A percentile compares a stretch with the other conserved stretches of the same genome.
Conservation (phyloP, 805 yeast genomes). For the Pichia paraexigua region DNA sequence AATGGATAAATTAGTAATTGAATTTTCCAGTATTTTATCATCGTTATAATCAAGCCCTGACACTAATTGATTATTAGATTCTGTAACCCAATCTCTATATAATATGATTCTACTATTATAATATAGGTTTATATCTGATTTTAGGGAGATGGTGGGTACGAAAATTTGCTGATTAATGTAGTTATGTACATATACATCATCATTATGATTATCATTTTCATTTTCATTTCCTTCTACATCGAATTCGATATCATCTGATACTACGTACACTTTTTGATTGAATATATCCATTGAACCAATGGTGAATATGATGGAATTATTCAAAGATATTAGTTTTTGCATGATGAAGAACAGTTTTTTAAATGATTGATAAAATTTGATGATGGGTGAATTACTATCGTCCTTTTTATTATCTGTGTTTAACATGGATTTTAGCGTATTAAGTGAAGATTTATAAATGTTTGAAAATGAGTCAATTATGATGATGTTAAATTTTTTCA, state of each 20-base stretch:
- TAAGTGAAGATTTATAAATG: slow-evolving; percentile 15
- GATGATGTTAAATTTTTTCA: slow-evolving; percentile 15
- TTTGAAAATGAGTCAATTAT: slow-evolving; percentile 24
- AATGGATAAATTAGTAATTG: slow-evolving; percentile 16
- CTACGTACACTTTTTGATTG: slow-evolving; percentile 18
- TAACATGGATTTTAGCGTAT: slow-evolving; percentile 4
- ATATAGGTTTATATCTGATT: slow-evolving; percentile 21
- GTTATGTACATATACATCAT: background rate
- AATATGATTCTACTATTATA: slow-evolving; percentile 24
- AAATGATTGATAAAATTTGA: slow-evolving; percentile 13
- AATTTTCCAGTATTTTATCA: slow-evolving; percentile 12
- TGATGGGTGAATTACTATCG: slow-evolving; percentile 14
- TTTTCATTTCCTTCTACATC: too few species aligned
- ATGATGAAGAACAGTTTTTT: slow-evolving; percentile 14
- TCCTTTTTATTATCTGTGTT: background rate
- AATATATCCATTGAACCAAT: slow-evolving; percentile 23
- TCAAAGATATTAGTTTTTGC: background rate
- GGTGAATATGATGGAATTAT: slow-evolving; percentile 18
- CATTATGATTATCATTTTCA: background rate
- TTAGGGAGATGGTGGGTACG: slow-evolving; percentile 26
- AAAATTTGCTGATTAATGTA: slow-evolving; percentile 23
- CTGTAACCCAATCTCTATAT: slow-evolving; percentile 25
- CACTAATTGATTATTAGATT: background rate
- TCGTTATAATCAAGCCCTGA: slow-evolving; percentile 5
- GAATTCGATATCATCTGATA: slow-evolving; percentile 5